Evolutionary conservation across 768 basidiomycete species (phyloP).

Genomic region (Sarcodon sp.): DNA sequence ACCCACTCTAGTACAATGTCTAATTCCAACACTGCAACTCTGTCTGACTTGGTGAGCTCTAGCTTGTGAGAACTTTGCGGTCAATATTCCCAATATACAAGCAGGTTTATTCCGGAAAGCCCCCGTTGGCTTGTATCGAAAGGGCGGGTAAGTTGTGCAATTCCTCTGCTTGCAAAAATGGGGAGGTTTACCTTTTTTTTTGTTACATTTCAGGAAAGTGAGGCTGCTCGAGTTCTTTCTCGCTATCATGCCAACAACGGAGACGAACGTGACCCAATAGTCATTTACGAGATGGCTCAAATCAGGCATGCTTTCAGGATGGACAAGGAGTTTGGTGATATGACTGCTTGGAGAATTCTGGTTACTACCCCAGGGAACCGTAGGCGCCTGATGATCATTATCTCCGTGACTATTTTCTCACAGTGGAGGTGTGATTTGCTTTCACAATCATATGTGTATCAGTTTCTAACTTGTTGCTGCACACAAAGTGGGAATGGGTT

Average conservation of each 20-base stretch:
- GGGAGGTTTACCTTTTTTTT: background rate
- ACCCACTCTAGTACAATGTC: slow-evolving; percentile 50
- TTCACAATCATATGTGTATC: background rate
- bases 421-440: slow-evolving; percentile 50
- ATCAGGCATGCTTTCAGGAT: slow-evolving; percentile 55
- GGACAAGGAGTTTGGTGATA: slow-evolving; percentile 40
- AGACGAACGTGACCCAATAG: slow-evolving; percentile 45
- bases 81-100: background rate
- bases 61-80: background rate
- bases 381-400: slow-evolving; percentile 52
- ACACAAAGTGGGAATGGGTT: slow-evolving; percentile 56
- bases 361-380: slow-evolving; percentile 56
- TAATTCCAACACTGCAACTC: slow-evolving; percentile 44
- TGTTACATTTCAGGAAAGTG: slow-evolving; percentile 27
- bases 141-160: slow-evolving; percentile 30
- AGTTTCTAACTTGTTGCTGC: background rate
- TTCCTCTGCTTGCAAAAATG: background rate
- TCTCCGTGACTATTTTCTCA: slow-evolving; percentile 56
- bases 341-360: slow-evolving; percentile 36
- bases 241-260: slow-evolving; percentile 58
- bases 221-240: slow-evolving; percentile 50
- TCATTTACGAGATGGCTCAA: slow-evolving; percentile 41
- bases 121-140: slow-evolving; percentile 55
- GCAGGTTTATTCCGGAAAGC: slow-evolving; percentile 55
- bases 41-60: slow-evolving; percentile 33